phyloP scores from a whole-genome alignment of 1,284 basidiomycete genomes.

The Heterobasidion occidentale region DNA sequence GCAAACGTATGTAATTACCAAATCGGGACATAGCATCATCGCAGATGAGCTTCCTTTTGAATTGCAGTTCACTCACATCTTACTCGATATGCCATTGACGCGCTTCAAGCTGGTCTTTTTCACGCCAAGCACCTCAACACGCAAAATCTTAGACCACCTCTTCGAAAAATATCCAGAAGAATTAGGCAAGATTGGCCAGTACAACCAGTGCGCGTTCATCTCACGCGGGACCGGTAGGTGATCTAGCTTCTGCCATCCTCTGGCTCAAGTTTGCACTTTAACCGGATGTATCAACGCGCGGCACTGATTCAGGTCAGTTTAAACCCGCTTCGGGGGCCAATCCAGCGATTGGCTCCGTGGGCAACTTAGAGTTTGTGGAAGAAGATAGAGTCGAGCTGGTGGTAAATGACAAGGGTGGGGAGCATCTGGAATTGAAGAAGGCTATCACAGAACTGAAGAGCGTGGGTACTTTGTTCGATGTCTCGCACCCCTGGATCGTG shows the following conservation, averaged over 20 bases:
- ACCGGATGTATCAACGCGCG: not conserved
- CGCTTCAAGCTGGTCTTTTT: slow-evolving; percentile 30
- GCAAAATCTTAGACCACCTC: slow-evolving; percentile 31
- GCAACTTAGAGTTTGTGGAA: slow-evolving; percentile 37
- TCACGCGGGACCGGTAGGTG: slow-evolving; percentile 38
- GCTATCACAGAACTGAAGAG: slow-evolving; percentile 38
- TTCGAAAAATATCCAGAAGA: slow-evolving; percentile 34
- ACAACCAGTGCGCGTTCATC: slow-evolving; percentile 45
- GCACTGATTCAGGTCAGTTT: slow-evolving; percentile 34
- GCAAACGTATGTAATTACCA: not conserved
- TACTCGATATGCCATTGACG: not conserved
- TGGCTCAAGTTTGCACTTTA: not conserved
- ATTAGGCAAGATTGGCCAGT: slow-evolving; percentile 42
- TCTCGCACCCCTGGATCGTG: not conserved
- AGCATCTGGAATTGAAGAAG: slow-evolving; percentile 27
- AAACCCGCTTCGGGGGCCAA: slow-evolving; percentile 31
- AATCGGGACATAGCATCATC: not conserved
- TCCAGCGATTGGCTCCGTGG: slow-evolving; percentile 34
- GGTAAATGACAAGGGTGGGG: slow-evolving; percentile 29
- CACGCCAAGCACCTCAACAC: slow-evolving; percentile 31
- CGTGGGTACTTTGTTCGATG: slow-evolving; percentile 22
- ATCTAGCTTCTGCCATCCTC: slow-evolving; percentile 7
- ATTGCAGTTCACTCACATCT: not conserved
- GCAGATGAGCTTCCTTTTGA: not conserved
- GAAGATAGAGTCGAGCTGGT: slow-evolving; percentile 48